Percentiles rank a stretch among this genome's conserved stretches.
Conservation (phyloP, 345 rosid species). For the Alliaria petiolata region DNA sequence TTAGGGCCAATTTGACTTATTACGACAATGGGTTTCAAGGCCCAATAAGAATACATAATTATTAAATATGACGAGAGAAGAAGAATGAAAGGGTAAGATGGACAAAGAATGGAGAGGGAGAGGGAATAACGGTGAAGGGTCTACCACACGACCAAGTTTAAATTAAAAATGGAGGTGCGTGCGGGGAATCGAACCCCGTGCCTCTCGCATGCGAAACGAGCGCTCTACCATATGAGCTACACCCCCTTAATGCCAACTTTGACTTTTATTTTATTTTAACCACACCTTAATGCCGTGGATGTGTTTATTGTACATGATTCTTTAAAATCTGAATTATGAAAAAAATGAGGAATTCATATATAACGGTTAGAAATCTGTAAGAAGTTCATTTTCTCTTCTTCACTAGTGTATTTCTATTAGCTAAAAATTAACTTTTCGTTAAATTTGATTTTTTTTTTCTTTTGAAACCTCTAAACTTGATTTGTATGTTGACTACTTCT, state of each 20-base stretch:
- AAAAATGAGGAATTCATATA: too few species aligned
- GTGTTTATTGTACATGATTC: too few species aligned
- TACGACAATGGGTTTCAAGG: neutral
- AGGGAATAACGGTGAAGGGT: neutral
- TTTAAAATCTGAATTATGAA: too few species aligned
- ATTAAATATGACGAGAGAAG: too few species aligned
- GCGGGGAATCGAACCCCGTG: conserved; percentile 99
- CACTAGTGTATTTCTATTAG: neutral
- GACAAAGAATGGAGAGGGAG: neutral
- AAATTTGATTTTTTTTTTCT: too few species aligned
- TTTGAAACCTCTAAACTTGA: neutral
- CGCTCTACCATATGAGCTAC: conserved; percentile 63
- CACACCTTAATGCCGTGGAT: neutral
- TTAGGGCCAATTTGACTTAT: neutral
- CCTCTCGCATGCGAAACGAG: conserved; percentile 99
- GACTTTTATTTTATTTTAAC: neutral
- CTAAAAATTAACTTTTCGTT: too few species aligned
- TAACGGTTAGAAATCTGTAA: too few species aligned
- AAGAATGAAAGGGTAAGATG: neutral
- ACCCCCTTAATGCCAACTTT: conserved; percentile 2
- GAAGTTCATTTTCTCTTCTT: neutral
- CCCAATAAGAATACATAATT: too few species aligned
- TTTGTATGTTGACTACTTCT: neutral
- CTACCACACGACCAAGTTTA: neutral
- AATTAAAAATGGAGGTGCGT: conserved; percentile 54